Conservation (phyloP, 106 monocot genomes). For the Allium fistulosum region DNA sequence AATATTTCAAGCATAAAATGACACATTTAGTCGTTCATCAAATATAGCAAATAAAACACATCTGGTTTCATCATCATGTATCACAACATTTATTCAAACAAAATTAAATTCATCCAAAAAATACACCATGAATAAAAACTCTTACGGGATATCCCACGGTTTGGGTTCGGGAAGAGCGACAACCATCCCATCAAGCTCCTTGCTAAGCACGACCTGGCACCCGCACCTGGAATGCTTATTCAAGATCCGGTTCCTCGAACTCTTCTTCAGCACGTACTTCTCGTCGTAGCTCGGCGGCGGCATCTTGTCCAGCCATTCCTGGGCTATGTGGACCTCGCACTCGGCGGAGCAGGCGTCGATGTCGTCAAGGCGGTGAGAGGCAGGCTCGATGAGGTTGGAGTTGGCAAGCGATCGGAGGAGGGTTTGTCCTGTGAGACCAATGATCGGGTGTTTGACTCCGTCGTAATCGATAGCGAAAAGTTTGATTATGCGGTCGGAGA, state of each 20-base stretch:
- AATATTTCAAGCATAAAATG: no score
- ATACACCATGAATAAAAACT: no score
- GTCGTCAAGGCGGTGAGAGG: constrained; percentile 87
- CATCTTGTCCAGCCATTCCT: constrained; percentile 87
- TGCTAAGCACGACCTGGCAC: constrained; percentile 80
- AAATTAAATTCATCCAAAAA: no score
- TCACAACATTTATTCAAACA: no score
- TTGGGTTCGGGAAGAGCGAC: constrained; percentile 85
- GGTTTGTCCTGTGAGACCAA: constrained; percentile 79
- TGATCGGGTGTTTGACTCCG: constrained; percentile 53
- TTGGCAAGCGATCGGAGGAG: constrained; percentile 65
- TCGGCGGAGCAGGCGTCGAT: constrained; percentile 92
- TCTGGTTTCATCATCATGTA: no score
- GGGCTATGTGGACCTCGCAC: constrained; percentile 91
- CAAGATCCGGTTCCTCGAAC: constrained; percentile 59
- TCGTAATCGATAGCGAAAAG: constrained; percentile 75
- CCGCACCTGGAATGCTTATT: constrained; percentile 81
- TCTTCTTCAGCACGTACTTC: constrained; percentile 61
- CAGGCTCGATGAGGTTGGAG: constrained; percentile 73
- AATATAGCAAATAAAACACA: no score
- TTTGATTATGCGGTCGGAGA: constrained; percentile 83
- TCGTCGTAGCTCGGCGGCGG: constrained; percentile 73
- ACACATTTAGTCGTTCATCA: no score
- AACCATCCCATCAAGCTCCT: constrained; percentile 79
- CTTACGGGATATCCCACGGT: constrained; percentile 82